A percentile compares a stretch with the other conserved stretches of the same genome.
Evolutionary conservation across 495 filamentous ascomycete species (phyloP).

Genomic region (Hypoxylon trugodes): DNA sequence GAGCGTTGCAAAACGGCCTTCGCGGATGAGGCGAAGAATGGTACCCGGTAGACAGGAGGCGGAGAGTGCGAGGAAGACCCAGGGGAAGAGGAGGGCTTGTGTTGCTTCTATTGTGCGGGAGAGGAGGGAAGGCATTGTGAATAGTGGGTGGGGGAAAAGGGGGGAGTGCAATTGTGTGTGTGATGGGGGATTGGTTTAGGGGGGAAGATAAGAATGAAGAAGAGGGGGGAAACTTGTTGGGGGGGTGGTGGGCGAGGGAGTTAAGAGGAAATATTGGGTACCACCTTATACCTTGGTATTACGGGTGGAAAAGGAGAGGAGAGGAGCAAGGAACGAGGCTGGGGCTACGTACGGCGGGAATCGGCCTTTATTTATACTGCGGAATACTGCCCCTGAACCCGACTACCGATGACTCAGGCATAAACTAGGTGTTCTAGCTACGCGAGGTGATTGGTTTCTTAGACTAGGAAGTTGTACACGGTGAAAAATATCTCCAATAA

Average conservation of each 20-base stretch:
- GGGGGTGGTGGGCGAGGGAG: no score
- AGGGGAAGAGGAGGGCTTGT: slow-evolving; percentile 47
- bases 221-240: not conserved
- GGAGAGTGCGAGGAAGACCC: slow-evolving; percentile 50
- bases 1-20: slow-evolving; percentile 38
- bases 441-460: not conserved
- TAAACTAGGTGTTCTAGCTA: not conserved
- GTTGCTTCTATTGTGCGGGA: slow-evolving; percentile 23
- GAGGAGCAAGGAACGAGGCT: no score
- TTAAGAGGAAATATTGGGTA: no score
- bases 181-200: no score
- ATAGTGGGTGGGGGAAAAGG: not conserved
- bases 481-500: not conserved
- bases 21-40: slow-evolving; percentile 42
- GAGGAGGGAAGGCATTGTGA: slow-evolving; percentile 12
- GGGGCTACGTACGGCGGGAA: not conserved
- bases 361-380: slow-evolving; percentile 6
- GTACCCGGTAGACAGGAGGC: slow-evolving; percentile 49
- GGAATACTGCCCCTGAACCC: no score
- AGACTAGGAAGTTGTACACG: not conserved
- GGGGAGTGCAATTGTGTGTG: no score
- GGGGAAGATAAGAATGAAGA: not conserved
- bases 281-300: no score
- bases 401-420: no score
- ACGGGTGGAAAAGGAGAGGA: not conserved